These are phyloP conservation scores for Salix exigua DNA, from an alignment of 345 rosid species.

Conservation along the genomic window DNA sequence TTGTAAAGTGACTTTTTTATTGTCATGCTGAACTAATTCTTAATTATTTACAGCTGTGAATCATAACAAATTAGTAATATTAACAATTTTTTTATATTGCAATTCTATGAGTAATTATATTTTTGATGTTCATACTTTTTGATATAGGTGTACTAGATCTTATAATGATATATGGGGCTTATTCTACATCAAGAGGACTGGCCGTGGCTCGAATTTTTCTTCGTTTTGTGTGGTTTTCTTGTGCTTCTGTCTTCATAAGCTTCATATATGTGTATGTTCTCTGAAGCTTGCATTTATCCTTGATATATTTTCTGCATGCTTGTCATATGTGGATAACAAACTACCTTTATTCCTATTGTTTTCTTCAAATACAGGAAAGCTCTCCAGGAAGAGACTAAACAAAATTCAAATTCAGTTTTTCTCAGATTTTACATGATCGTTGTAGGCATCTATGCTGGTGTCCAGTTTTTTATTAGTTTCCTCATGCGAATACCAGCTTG, in stretches of 20 bases:
- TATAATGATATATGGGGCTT: slow-evolving; percentile 94
- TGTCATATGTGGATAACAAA: not conserved
- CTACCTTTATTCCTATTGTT: slow-evolving; percentile 13
- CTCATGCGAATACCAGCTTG: slow-evolving; percentile 88
- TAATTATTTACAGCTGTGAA: not conserved
- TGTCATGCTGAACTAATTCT: not conserved
- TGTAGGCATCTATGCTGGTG: slow-evolving; percentile 71
- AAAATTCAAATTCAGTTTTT: slow-evolving; percentile 41
- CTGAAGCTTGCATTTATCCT: slow-evolving; percentile 9
- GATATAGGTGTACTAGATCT: slow-evolving; percentile 80
- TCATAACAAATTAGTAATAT: not conserved
- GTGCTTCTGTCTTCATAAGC: slow-evolving; percentile 67
- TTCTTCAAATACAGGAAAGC: slow-evolving; percentile 51
- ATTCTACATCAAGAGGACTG: slow-evolving; percentile 69
- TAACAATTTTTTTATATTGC: not conserved
- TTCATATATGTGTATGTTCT: slow-evolving; percentile 86
- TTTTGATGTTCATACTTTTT: slow-evolving; percentile 14
- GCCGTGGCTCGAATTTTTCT: slow-evolving; percentile 84
- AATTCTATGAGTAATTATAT: slow-evolving; percentile 11
- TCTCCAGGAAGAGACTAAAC: slow-evolving; percentile 50
- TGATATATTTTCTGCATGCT: slow-evolving; percentile 1
- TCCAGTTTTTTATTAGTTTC: slow-evolving; percentile 75
- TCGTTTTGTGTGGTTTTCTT: slow-evolving; percentile 77
- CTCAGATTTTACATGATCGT: slow-evolving; percentile 70
- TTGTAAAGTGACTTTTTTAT: not conserved